Conservation (phyloP, 169 alveolate species). For the Plasmodium vivax region DNA sequence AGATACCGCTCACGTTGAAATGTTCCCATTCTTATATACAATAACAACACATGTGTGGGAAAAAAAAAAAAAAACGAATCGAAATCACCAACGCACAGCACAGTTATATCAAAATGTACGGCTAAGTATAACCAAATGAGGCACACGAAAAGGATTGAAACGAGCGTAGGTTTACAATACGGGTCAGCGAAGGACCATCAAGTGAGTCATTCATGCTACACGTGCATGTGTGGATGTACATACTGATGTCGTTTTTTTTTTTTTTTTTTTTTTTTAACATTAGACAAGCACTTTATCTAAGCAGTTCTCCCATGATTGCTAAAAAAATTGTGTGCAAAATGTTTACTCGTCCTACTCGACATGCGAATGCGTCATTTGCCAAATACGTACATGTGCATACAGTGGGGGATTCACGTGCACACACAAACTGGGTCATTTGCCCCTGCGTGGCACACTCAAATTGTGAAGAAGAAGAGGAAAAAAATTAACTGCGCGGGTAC, state of each 20-base stretch:
- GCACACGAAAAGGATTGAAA: background rate
- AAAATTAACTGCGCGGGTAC: background rate
- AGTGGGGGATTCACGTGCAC: background rate
- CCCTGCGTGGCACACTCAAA: background rate
- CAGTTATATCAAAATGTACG: background rate
- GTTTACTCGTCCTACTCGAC: background rate
- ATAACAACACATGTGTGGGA: no score
- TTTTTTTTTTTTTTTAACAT: background rate
- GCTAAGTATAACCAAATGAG: background rate
- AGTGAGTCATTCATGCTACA: background rate
- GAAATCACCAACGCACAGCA: background rate
- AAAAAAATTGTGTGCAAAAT: constrained; percentile 17
- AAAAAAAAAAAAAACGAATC: background rate
- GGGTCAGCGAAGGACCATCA: background rate
- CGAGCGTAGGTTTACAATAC: constrained; percentile 9
- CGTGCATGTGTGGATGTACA: background rate
- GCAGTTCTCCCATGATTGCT: constrained; percentile 1
- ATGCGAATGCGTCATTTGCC: background rate
- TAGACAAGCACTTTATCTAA: background rate
- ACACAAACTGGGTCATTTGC: background rate
- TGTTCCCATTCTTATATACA: no score
- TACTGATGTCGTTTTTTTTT: constrained; percentile 5
- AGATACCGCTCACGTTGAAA: no score
- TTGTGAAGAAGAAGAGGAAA: background rate
- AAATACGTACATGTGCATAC: background rate